A percentile compares a stretch with the other conserved stretches of the same genome.
Conservation (phyloP, 306 rosid species). For the Fagus crenata region DNA sequence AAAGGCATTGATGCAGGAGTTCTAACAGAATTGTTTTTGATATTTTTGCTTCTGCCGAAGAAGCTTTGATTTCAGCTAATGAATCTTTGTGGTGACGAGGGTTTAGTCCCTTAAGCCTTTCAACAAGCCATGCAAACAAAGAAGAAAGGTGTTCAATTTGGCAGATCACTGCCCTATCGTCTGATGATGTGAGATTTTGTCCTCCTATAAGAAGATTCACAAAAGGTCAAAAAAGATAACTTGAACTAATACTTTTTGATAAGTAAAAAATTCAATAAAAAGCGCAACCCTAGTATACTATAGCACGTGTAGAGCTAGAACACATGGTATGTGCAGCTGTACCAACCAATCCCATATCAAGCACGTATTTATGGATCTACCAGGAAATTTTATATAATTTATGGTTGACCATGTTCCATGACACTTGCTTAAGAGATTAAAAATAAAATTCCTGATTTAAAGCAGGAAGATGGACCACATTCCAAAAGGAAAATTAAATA, state of each 20-base stretch:
- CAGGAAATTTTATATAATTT: not conserved
- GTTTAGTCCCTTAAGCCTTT: slow-evolving; percentile 42
- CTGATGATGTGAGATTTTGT: slow-evolving; percentile 29
- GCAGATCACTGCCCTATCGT: slow-evolving; percentile 29
- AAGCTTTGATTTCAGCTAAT: slow-evolving; percentile 14
- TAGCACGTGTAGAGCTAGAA: no score
- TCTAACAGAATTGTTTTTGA: slow-evolving; percentile 53
- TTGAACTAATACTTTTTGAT: not conserved
- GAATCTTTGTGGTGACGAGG: slow-evolving; percentile 21
- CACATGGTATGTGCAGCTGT: no score
- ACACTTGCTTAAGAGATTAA: not conserved
- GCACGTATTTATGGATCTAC: no score
- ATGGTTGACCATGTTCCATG: not conserved
- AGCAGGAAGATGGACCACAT: not conserved
- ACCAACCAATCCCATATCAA: no score
- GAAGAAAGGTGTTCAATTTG: slow-evolving; percentile 53
- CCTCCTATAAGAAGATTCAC: slow-evolving; percentile 38
- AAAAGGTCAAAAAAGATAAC: slow-evolving; percentile 16
- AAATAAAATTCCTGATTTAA: not conserved
- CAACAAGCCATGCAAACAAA: slow-evolving; percentile 75
- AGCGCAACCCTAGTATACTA: no score
- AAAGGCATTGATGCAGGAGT: slow-evolving; percentile 65
- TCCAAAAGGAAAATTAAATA: not conserved
- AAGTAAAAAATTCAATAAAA: no score
- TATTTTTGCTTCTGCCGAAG: slow-evolving; percentile 35